Evolutionary conservation across 352 stramenopile species (phyloP).

Genomic region (Pythium vanterpoolii): DNA sequence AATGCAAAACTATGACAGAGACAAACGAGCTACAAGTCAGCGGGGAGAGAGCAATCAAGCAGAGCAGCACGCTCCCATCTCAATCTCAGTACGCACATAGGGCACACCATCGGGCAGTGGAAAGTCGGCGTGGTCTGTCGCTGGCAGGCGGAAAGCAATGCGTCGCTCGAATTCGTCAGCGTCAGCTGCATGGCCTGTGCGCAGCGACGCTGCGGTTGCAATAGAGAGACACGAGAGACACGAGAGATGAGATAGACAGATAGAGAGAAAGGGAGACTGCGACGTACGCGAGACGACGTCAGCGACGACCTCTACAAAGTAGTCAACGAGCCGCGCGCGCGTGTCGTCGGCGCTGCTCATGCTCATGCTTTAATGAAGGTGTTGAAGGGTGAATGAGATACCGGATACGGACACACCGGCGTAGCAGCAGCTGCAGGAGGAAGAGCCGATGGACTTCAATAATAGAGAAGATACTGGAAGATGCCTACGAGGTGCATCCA

Average conservation of each 20-base stretch:
- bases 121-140: constrained; percentile 54
- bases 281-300: constrained; percentile 29
- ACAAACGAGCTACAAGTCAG: not conserved
- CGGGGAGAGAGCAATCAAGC: not conserved
- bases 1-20: constrained; percentile 61
- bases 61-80: not conserved
- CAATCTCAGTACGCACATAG: constrained; percentile 47
- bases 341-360: not conserved
- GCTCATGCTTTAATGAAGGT: not conserved
- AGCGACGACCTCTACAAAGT: constrained; percentile 70
- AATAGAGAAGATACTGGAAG: not conserved
- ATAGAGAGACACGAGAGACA: not conserved
- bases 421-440: not conserved
- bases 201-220: not conserved
- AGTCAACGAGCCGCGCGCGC: constrained; percentile 55
- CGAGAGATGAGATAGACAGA: not conserved
- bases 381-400: not conserved
- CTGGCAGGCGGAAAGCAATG: constrained; percentile 42
- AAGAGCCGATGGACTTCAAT: too few species aligned
- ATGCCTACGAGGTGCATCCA: not conserved
- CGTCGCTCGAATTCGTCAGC: constrained; percentile 40
- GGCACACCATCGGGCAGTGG: constrained; percentile 60
- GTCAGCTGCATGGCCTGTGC: constrained; percentile 18
- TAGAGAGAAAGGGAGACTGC: not conserved
- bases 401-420: not conserved